Conservation (phyloP, 192 early-diverging fungal species). For the Backusella liffmaniae region DNA sequence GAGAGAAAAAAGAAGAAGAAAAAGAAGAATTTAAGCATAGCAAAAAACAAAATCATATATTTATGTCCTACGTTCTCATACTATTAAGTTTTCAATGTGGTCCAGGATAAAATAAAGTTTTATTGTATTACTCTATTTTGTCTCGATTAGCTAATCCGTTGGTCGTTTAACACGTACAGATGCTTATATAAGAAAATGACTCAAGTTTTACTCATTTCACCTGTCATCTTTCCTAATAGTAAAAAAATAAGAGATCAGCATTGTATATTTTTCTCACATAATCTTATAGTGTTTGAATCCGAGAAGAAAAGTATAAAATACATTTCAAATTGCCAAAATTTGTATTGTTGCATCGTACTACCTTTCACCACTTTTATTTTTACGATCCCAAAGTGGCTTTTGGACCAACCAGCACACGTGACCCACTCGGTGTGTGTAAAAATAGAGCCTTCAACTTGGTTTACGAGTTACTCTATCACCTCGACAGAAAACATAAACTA, state of each 20-base stretch:
- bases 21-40: background rate
- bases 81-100: background rate
- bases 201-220: background rate
- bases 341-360: background rate
- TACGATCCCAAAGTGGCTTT: background rate
- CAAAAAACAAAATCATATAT: background rate
- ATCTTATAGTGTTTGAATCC: background rate
- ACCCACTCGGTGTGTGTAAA: background rate
- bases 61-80: conserved; percentile 3
- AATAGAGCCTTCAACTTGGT: background rate
- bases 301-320: background rate
- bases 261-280: background rate
- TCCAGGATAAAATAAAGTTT: background rate
- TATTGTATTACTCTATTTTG: background rate
- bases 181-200: background rate
- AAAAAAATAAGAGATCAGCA: background rate
- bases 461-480: background rate
- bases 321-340: background rate
- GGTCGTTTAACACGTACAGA: background rate
- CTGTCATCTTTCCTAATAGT: background rate
- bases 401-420: background rate
- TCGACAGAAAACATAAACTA: background rate
- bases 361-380: background rate
- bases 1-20: background rate
- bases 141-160: background rate